Evolutionary conservation across 345 rosid genomes (phyloP).

Genomic region (Euphorbia pulcherrima): DNA sequence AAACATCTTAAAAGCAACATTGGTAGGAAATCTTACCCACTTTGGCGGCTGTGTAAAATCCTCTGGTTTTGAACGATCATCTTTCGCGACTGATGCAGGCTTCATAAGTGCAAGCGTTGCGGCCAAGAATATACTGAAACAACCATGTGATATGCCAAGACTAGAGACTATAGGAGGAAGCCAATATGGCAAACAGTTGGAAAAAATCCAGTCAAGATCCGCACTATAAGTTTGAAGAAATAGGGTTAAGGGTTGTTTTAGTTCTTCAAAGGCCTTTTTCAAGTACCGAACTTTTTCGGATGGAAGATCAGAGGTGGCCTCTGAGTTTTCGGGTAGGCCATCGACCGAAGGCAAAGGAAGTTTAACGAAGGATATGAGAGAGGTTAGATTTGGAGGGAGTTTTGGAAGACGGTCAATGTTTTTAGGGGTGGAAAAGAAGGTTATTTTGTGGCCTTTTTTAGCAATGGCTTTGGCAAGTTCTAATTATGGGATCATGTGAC

Average conservation of each 20-base stretch:
- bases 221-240: slow-evolving; percentile 1
- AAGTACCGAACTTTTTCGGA: slow-evolving; percentile 1
- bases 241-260: neutral
- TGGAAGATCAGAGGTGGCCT: slow-evolving; percentile 14
- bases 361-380: neutral
- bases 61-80: slow-evolving; percentile 25
- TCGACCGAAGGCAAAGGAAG: neutral
- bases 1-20: slow-evolving; percentile 30
- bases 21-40: slow-evolving; percentile 41
- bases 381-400: neutral
- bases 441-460: slow-evolving; percentile 14
- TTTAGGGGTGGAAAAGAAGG: slow-evolving; percentile 11
- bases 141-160: neutral
- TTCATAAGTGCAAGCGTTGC: neutral
- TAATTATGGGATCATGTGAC: slow-evolving; percentile 21
- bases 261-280: slow-evolving; percentile 7
- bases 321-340: neutral
- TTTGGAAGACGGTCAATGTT: slow-evolving; percentile 21
- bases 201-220: slow-evolving; percentile 1
- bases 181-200: slow-evolving; percentile 10
- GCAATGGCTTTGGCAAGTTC: slow-evolving; percentile 19
- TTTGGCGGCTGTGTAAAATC: slow-evolving; percentile 43
- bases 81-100: slow-evolving; percentile 19
- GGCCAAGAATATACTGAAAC: neutral
- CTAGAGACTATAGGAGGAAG: neutral